phyloP scores from a whole-genome alignment of 768 basidiomycete species.

The Agrocybe pediades region DNA sequence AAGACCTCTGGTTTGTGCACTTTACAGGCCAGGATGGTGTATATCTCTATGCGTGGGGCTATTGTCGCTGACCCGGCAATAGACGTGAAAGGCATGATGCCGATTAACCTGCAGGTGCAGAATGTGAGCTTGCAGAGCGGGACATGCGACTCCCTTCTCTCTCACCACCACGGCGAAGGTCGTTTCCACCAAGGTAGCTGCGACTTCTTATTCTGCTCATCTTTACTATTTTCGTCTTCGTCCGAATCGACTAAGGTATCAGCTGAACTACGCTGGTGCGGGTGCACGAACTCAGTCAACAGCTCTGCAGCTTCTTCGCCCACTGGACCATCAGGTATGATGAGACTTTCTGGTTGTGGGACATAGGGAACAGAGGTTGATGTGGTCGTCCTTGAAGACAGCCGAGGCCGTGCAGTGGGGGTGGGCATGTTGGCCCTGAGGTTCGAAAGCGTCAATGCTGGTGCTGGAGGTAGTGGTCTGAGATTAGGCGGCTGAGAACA shows the following conservation, averaged over 20 bases:
- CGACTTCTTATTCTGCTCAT: constrained; percentile 25
- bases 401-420: background rate
- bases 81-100: constrained; percentile 52
- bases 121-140: background rate
- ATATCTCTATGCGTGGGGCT: constrained; percentile 75
- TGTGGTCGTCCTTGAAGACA: constrained; percentile 1
- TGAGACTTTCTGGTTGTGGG: constrained; percentile 34
- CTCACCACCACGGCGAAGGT: constrained; percentile 75
- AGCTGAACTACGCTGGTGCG: constrained; percentile 36
- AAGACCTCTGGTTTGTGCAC: constrained; percentile 63
- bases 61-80: constrained; percentile 57
- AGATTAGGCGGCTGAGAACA: background rate
- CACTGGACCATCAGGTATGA: constrained; percentile 47
- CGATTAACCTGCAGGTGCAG: constrained; percentile 54
- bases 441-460: background rate
- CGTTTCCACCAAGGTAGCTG: constrained; percentile 72
- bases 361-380: constrained; percentile 23
- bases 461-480: background rate
- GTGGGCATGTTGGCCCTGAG: constrained; percentile 1
- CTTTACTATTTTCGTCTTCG: constrained; percentile 10
- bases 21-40: constrained; percentile 73
- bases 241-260: constrained; percentile 20
- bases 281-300: constrained; percentile 46
- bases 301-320: constrained; percentile 48
- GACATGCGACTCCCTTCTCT: background rate